A percentile compares a stretch with the other conserved stretches of the same genome.
These are phyloP conservation scores for Fusarium sp. DNA, from an alignment of 2,329 filamentous ascomycete species.

Conservation along the genomic window DNA sequence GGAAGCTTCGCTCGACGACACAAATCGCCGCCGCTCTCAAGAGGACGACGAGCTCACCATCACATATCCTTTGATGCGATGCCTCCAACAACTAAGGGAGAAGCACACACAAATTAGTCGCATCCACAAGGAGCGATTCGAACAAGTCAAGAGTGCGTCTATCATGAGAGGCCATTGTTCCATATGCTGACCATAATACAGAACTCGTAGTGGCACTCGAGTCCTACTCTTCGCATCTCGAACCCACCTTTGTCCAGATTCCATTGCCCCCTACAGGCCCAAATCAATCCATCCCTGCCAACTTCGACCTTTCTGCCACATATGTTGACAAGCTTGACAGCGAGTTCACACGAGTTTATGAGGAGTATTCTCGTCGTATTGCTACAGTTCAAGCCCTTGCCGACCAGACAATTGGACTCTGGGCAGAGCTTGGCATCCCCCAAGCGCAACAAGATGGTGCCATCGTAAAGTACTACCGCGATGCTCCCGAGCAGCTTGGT, in stretches of 20 bases:
- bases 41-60: slow-evolving; percentile 78
- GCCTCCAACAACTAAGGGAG: slow-evolving; percentile 84
- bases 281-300: slow-evolving; percentile 80
- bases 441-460: slow-evolving; percentile 89
- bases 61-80: slow-evolving; percentile 84
- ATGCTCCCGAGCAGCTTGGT: slow-evolving; percentile 92
- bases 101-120: slow-evolving; percentile 85
- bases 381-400: slow-evolving; percentile 78
- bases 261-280: slow-evolving; percentile 84
- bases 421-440: slow-evolving; percentile 94
- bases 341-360: slow-evolving; percentile 95
- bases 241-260: slow-evolving; percentile 87
- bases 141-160: slow-evolving; percentile 89
- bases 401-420: slow-evolving; percentile 91
- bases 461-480: slow-evolving; percentile 90
- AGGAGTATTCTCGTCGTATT: slow-evolving; percentile 91
- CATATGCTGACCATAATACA: slow-evolving; percentile 52
- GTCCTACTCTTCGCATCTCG: slow-evolving; percentile 96
- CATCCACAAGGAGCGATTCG: slow-evolving; percentile 89
- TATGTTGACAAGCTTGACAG: slow-evolving; percentile 89
- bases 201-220: slow-evolving; percentile 94
- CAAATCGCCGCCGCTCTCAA: slow-evolving; percentile 72
- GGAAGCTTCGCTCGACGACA: slow-evolving; percentile 88
- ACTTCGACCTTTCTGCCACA: slow-evolving; percentile 90
- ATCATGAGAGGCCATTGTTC: neutral